Conservation (phyloP, 2,329 filamentous ascomycete species). For the Curvularia hawaiiensis region DNA sequence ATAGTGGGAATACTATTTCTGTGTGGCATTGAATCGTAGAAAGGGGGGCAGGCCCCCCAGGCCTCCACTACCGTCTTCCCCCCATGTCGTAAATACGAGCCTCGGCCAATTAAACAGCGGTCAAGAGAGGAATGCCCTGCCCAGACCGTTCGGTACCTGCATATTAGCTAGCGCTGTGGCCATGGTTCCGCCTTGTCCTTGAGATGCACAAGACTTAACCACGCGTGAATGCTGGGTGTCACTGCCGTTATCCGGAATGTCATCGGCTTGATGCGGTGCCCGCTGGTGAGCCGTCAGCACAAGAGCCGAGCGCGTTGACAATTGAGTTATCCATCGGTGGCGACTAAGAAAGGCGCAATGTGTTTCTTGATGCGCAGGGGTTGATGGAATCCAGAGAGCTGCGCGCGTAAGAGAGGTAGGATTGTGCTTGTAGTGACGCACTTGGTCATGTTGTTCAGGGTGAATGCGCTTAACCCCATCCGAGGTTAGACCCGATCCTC, state of each 20-base stretch:
- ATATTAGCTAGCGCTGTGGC: slow-evolving; percentile 20
- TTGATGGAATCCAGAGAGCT: background rate
- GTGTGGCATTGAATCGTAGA: slow-evolving; percentile 15
- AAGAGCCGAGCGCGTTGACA: slow-evolving; percentile 3
- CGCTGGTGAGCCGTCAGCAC: slow-evolving; percentile 2
- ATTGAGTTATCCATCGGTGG: slow-evolving; percentile 3
- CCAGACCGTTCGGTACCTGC: slow-evolving; percentile 31
- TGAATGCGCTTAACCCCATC: slow-evolving; percentile 9
- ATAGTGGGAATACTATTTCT: slow-evolving; percentile 12
- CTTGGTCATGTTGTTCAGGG: slow-evolving; percentile 14
- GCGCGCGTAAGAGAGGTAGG: slow-evolving; percentile 9
- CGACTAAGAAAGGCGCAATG: background rate
- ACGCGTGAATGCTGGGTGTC: slow-evolving; percentile 18
- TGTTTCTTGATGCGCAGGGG: background rate
- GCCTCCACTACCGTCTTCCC: slow-evolving; percentile 14
- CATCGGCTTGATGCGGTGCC: background rate
- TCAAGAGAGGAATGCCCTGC: slow-evolving; percentile 12
- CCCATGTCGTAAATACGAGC: slow-evolving; percentile 21
- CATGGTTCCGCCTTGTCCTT: slow-evolving; percentile 24
- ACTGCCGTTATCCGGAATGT: slow-evolving; percentile 17
- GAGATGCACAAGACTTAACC: slow-evolving; percentile 25
- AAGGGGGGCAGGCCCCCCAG: slow-evolving; percentile 18
- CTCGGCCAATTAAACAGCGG: slow-evolving; percentile 24
- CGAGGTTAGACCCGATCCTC: slow-evolving; percentile 2
- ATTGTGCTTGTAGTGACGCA: slow-evolving; percentile 18